A percentile compares a stretch with the other conserved stretches of the same genome.
Evolutionary conservation across 2,329 filamentous ascomycete species (phyloP).

Genomic region (Aspergillus sp.): DNA sequence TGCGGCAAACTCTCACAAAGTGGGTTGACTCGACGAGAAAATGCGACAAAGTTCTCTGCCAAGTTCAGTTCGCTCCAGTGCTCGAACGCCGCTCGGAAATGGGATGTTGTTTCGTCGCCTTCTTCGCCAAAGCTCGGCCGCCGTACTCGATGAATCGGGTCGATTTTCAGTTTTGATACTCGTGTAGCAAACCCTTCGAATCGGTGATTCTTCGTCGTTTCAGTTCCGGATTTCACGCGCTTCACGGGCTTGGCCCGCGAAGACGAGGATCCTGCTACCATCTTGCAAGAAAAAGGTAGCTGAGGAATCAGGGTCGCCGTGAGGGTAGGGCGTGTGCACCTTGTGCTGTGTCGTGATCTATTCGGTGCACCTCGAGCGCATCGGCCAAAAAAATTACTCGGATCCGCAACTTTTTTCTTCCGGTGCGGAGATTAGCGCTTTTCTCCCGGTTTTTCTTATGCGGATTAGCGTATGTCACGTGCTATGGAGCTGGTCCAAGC

Average conservation of each 20-base stretch:
- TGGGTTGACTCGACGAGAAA: slow-evolving; percentile 74
- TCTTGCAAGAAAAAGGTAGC: slow-evolving; percentile 33
- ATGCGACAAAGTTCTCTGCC: slow-evolving; percentile 76
- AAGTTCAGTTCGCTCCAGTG: slow-evolving; percentile 94
- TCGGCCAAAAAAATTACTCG: slow-evolving; percentile 45
- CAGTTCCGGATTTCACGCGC: slow-evolving; percentile 68
- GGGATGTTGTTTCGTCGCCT: slow-evolving; percentile 76
- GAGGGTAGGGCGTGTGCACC: slow-evolving; percentile 20
- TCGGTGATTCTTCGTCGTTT: slow-evolving; percentile 79
- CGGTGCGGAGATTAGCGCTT: slow-evolving; percentile 33
- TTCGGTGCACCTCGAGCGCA: background rate
- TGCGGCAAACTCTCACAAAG: slow-evolving; percentile 89
- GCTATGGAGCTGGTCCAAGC: slow-evolving; percentile 36
- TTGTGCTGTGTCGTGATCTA: slow-evolving; percentile 25
- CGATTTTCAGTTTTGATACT: slow-evolving; percentile 88
- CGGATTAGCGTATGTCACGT: slow-evolving; percentile 32
- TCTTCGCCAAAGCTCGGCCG: slow-evolving; percentile 79
- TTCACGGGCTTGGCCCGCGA: slow-evolving; percentile 72
- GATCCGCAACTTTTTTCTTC: slow-evolving; percentile 36
- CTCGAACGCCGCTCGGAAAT: slow-evolving; percentile 79
- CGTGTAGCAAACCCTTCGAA: slow-evolving; percentile 92
- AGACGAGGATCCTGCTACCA: slow-evolving; percentile 62
- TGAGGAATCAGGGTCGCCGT: slow-evolving; percentile 31
- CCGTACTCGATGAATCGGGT: slow-evolving; percentile 87
- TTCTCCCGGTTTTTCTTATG: slow-evolving; percentile 17